Percentiles rank a stretch among this genome's conserved stretches.
Evolutionary conservation across 1,284 basidiomycete species (phyloP).

Genomic region (Papiliotrema laurentii): DNA sequence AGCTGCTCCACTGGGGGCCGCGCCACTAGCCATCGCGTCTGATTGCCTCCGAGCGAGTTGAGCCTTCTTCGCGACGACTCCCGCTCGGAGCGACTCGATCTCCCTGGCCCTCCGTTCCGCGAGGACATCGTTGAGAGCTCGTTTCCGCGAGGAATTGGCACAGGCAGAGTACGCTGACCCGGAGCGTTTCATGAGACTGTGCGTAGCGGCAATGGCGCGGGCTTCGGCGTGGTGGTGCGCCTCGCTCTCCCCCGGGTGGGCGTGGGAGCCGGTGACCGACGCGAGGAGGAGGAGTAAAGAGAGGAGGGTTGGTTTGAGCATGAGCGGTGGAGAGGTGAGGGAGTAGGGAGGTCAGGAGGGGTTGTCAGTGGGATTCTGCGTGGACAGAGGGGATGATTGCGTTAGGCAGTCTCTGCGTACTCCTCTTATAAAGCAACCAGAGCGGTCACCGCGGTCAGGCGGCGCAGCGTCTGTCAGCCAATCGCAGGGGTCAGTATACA

Average conservation of each 20-base stretch:
- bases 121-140: not conserved
- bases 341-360: too few species aligned
- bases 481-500: too few species aligned
- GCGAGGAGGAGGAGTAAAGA: not conserved
- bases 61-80: not conserved
- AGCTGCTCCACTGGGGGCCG: not conserved
- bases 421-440: too few species aligned
- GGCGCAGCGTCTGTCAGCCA: too few species aligned
- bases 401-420: too few species aligned
- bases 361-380: too few species aligned
- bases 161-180: not conserved
- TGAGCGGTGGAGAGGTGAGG: too few species aligned
- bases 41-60: not conserved
- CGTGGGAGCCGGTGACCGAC: too few species aligned
- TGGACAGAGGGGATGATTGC: too few species aligned
- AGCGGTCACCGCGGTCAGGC: too few species aligned
- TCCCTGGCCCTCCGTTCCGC: not conserved
- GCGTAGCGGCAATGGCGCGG: not conserved
- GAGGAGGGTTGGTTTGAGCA: not conserved
- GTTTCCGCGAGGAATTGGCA: not conserved
- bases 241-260: slow-evolving; percentile 2
- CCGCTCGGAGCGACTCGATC: not conserved
- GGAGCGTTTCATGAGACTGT: not conserved
- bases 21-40: not conserved
- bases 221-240: not conserved